Conservation (phyloP, 768 basidiomycete genomes). For the Boletus rex-veris region DNA sequence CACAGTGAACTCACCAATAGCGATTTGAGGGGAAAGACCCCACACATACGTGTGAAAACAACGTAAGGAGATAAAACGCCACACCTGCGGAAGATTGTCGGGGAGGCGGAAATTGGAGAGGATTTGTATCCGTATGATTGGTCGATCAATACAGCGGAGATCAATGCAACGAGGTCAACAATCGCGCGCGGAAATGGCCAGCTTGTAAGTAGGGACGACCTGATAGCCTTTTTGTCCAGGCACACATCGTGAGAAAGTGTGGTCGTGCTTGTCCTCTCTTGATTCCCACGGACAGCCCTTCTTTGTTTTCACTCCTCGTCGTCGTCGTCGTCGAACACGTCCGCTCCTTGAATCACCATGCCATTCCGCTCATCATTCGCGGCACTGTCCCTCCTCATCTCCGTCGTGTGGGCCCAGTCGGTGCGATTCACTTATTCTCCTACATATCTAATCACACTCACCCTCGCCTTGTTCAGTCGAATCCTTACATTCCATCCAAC, state of each 20-base stretch:
- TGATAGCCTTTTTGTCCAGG: no score
- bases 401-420: slow-evolving; percentile 50
- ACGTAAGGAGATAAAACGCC: no score
- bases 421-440: slow-evolving; percentile 21
- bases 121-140: no score
- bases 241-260: neutral
- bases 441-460: slow-evolving; percentile 1
- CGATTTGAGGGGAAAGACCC: no score
- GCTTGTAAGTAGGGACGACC: no score
- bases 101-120: neutral
- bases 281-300: no score
- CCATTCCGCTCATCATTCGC: slow-evolving; percentile 33
- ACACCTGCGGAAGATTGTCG: no score
- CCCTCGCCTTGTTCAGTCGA: slow-evolving; percentile 27
- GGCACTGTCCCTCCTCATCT: slow-evolving; percentile 47
- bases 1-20: no score
- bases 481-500: slow-evolving; percentile 63
- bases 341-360: slow-evolving; percentile 24
- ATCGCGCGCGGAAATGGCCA: neutral
- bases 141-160: neutral
- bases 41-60: no score
- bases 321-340: slow-evolving; percentile 5
- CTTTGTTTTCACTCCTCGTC: neutral
- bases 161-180: slow-evolving; percentile 2
- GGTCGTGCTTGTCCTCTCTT: slow-evolving; percentile 5